Percentiles rank a stretch among this genome's conserved stretches.
Evolutionary conservation across 2,329 filamentous ascomycete genomes (phyloP).

Genomic region (Microdochium paspali): DNA sequence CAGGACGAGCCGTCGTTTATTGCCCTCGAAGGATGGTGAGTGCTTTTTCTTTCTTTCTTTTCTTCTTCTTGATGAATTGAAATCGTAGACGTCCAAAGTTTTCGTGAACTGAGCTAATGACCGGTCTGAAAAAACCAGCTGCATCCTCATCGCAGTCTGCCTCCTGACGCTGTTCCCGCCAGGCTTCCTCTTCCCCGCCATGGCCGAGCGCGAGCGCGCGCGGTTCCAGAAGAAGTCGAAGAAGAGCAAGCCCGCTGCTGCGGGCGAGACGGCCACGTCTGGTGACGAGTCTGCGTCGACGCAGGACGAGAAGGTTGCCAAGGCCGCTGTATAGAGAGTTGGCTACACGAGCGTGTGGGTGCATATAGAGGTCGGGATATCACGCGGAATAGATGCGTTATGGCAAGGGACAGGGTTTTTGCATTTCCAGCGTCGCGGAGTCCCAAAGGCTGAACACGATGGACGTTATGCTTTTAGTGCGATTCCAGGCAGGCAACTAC

Average conservation of each 20-base stretch:
- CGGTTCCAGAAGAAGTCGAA: conserved; percentile 12
- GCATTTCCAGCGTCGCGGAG: too few relatives aligned
- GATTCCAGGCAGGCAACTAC: too few relatives aligned
- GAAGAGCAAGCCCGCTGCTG: conserved; percentile 9
- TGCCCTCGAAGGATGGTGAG: conserved; percentile 44
- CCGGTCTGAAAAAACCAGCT: too few relatives aligned
- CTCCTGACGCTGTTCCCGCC: conserved; percentile 45
- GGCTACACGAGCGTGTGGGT: too few relatives aligned
- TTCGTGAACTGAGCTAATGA: too few relatives aligned
- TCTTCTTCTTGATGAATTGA: not conserved
- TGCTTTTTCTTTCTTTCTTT: conserved; percentile 5
- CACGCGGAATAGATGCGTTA: too few relatives aligned
- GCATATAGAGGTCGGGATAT: too few relatives aligned
- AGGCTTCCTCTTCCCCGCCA: conserved; percentile 44
- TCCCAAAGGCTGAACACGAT: too few relatives aligned
- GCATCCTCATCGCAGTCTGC: conserved; percentile 38
- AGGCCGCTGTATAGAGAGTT: not conserved
- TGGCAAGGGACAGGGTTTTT: too few relatives aligned
- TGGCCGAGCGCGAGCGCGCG: conserved; percentile 27
- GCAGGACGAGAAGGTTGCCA: not conserved
- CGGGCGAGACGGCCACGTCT: conserved; percentile 3
- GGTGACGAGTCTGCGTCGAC: conserved; percentile 4
- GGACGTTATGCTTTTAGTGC: too few relatives aligned
- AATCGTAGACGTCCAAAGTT: not conserved
- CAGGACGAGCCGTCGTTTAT: conserved; percentile 51